Percentiles rank a stretch among this genome's conserved stretches.
Conservation (phyloP, 352 stramenopile species). For the Vaucheria bursata region DNA sequence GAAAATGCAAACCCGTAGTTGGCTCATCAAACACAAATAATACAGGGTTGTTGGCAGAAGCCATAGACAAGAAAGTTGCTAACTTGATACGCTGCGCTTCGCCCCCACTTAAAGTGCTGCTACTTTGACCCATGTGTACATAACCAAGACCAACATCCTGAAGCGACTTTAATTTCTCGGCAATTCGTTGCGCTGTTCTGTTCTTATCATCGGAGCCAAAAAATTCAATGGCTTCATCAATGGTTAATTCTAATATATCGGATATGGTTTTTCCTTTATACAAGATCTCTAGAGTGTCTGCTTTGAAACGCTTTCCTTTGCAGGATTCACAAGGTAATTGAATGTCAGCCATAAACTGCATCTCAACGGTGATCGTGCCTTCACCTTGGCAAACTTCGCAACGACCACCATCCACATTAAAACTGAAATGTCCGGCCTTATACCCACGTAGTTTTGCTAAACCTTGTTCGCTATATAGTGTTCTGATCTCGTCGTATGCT, state of each 20-base stretch:
- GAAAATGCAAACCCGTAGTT: neutral
- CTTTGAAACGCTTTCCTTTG: neutral
- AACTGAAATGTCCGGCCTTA: neutral
- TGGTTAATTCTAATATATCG: neutral
- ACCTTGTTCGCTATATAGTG: no score
- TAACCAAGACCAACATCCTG: neutral
- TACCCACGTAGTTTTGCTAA: no score
- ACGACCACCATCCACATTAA: neutral
- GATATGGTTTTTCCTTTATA: neutral
- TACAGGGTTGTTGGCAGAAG: no score
- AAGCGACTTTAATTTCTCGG: neutral
- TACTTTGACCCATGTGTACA: neutral
- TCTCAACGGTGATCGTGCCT: neutral
- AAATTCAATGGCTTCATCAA: neutral
- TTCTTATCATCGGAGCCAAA: no score
- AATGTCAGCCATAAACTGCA: neutral
- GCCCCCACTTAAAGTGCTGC: neutral
- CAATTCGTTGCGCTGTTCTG: neutral
- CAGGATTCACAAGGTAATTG: neutral
- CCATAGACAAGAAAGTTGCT: neutral
- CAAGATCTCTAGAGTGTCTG: neutral
- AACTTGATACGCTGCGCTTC: neutral
- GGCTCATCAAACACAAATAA: neutral
- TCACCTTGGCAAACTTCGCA: neutral
- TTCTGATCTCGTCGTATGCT: neutral